Percentiles rank a stretch among this genome's conserved stretches.
These are phyloP conservation scores for Colletotrichum lini DNA, from an alignment of 2,329 filamentous ascomycete genomes.

Conservation along the genomic window DNA sequence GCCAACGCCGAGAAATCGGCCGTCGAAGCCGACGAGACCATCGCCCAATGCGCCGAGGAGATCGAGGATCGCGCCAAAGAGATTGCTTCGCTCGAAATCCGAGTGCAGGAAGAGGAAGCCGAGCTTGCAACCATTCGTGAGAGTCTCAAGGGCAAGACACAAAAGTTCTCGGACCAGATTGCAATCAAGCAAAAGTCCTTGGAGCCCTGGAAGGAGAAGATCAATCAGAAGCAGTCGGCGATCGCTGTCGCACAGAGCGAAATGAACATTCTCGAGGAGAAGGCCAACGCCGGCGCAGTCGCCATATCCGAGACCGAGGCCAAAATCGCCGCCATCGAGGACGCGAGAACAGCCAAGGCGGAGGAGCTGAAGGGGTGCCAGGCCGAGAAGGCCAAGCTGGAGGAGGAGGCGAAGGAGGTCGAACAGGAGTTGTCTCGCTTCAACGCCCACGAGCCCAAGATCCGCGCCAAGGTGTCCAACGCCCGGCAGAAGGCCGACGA, in stretches of 20 bases:
- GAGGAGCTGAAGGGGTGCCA: constrained; percentile 83
- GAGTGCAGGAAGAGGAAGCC: constrained; percentile 83
- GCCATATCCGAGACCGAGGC: constrained; percentile 86
- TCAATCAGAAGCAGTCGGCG: constrained; percentile 94
- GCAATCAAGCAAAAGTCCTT: constrained; percentile 92
- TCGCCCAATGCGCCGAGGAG: constrained; percentile 83
- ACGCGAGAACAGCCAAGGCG: constrained; percentile 78
- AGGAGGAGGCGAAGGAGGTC: constrained; percentile 81
- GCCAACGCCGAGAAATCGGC: constrained; percentile 81
- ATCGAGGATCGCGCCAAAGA: constrained; percentile 83
- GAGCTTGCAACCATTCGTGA: constrained; percentile 89
- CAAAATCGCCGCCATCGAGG: constrained; percentile 82
- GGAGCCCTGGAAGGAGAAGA: constrained; percentile 96
- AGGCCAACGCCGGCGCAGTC: constrained; percentile 87
- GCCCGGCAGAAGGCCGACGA: constrained; percentile 96
- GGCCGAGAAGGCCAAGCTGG: constrained; percentile 77
- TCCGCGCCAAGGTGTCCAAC: constrained; percentile 88
- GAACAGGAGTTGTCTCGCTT: constrained; percentile 82
- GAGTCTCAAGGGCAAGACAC: constrained; percentile 93
- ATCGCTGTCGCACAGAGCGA: constrained; percentile 97
- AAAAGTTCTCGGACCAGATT: constrained; percentile 93
- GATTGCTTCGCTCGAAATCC: constrained; percentile 81
- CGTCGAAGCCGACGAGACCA: constrained; percentile 81
- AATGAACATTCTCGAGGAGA: constrained; percentile 90
- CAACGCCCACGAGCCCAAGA: constrained; percentile 81